Evolutionary conservation across 1,284 basidiomycete species (phyloP).

Genomic region (Apiotrichum mycotoxinovorans): DNA sequence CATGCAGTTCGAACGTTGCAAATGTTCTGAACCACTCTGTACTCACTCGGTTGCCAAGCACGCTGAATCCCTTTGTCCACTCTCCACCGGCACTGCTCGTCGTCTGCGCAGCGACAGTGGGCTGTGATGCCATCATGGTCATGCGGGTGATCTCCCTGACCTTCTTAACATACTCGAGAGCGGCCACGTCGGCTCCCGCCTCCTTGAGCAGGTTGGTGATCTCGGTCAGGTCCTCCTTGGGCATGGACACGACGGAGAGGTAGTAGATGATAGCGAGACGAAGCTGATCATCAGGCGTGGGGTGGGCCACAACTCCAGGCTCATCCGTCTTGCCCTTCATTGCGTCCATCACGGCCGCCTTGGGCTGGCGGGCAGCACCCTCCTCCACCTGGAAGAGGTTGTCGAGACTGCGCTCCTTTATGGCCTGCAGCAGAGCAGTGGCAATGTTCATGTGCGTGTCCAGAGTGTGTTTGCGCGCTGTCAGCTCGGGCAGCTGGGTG

Average conservation of each 20-base stretch:
- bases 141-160: slow-evolving; percentile 87
- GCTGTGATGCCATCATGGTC: slow-evolving; percentile 77
- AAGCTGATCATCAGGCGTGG: slow-evolving; percentile 78
- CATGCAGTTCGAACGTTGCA: too few species aligned
- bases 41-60: slow-evolving; percentile 78
- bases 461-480: slow-evolving; percentile 89
- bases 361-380: slow-evolving; percentile 77
- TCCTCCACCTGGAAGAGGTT: slow-evolving; percentile 97
- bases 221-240: slow-evolving; percentile 81
- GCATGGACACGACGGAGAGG: slow-evolving; percentile 72
- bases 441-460: slow-evolving; percentile 99
- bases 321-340: slow-evolving; percentile 57
- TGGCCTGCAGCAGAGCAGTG: slow-evolving; percentile 88
- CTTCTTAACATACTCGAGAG: slow-evolving; percentile 89
- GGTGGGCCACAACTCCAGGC: slow-evolving; percentile 55
- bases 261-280: slow-evolving; percentile 92
- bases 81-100: slow-evolving; percentile 53
- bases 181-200: slow-evolving; percentile 72
- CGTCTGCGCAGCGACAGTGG: slow-evolving; percentile 56
- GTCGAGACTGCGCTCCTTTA: slow-evolving; percentile 92
- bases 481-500: slow-evolving; percentile 95
- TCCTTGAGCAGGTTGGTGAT: slow-evolving; percentile 80
- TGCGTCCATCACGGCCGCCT: slow-evolving; percentile 74
- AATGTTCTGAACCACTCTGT: not conserved
- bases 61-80: slow-evolving; percentile 78